These are phyloP conservation scores for Paramecium caudatum DNA, from an alignment of 73 alveolate species.

Conservation along the genomic window DNA sequence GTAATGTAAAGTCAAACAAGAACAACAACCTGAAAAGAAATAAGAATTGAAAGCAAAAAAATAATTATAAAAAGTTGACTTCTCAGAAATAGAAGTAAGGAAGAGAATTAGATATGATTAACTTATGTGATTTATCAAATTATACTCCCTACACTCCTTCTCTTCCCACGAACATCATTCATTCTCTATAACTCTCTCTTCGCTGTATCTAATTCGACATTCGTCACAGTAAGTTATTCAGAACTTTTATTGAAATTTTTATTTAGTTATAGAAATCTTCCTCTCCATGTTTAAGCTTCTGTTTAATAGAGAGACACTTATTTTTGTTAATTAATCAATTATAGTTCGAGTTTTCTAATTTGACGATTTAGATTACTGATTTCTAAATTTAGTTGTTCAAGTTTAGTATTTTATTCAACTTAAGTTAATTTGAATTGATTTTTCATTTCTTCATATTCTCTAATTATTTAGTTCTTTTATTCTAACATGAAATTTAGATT, in stretches of 20 bases:
- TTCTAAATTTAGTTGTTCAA: not conserved
- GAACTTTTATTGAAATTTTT: constrained; percentile 24
- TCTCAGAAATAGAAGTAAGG: not conserved
- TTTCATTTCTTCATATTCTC: constrained; percentile 3
- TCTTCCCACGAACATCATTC: not conserved
- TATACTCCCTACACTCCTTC: constrained; percentile 37
- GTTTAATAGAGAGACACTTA: constrained; percentile 12
- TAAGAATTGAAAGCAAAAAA: not conserved
- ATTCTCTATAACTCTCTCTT: not conserved
- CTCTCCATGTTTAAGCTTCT: not conserved
- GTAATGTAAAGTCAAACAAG: not conserved
- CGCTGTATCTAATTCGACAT: constrained; percentile 32
- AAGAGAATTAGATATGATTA: not conserved
- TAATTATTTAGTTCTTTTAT: not conserved
- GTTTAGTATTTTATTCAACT: not conserved
- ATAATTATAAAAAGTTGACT: not conserved
- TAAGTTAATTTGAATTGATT: not conserved
- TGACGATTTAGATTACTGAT: not conserved
- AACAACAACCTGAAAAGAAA: too few relatives aligned
- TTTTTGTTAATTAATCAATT: constrained; percentile 14
- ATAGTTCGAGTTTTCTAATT: constrained; percentile 2
- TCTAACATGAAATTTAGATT: not conserved
- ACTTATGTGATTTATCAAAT: not conserved
- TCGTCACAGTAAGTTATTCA: not conserved
- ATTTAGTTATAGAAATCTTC: constrained; percentile 17